Evolutionary conservation across 1,284 basidiomycete species (phyloP).

Genomic region (Retiboletus flavoniger): DNA sequence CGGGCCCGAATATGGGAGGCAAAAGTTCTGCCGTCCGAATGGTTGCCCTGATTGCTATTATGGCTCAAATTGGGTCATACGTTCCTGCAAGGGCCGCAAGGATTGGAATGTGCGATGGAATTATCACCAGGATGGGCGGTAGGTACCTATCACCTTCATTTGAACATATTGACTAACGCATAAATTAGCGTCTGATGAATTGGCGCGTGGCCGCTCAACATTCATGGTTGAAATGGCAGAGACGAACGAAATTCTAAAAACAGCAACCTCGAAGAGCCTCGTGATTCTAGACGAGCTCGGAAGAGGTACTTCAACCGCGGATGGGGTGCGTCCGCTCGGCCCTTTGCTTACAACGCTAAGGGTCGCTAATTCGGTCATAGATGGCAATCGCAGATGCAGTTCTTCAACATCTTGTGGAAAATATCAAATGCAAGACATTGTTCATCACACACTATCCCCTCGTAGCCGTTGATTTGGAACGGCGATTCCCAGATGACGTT

Average conservation of each 20-base stretch:
- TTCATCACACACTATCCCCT: conserved; percentile 94
- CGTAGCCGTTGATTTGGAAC: conserved; percentile 58
- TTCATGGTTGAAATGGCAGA: conserved; percentile 97
- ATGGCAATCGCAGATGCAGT: conserved; percentile 84
- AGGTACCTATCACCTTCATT: conserved; percentile 18
- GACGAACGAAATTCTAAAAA: conserved; percentile 84
- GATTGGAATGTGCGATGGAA: conserved; percentile 78
- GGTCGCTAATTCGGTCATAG: conserved; percentile 39
- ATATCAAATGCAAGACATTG: conserved; percentile 73
- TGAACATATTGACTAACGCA: conserved; percentile 5
- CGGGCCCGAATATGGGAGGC: conserved; percentile 80
- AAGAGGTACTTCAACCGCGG: conserved; percentile 81
- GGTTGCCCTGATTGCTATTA: conserved; percentile 71
- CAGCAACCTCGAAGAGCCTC: conserved; percentile 69
- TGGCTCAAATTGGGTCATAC: conserved; percentile 71
- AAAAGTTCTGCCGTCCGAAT: conserved; percentile 79
- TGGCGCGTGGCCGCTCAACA: conserved; percentile 82
- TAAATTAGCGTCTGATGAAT: conserved; percentile 75
- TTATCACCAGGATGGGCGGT: conserved; percentile 87
- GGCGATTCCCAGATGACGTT: conserved; percentile 55
- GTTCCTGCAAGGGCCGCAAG: conserved; percentile 73
- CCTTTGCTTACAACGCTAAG: not conserved
- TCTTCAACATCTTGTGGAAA: conserved; percentile 68
- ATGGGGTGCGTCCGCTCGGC: conserved; percentile 59
- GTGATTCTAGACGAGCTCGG: conserved; percentile 89